These are phyloP conservation scores for Boletus rubescentipes DNA, from an alignment of 768 basidiomycete genomes.

Conservation along the genomic window DNA sequence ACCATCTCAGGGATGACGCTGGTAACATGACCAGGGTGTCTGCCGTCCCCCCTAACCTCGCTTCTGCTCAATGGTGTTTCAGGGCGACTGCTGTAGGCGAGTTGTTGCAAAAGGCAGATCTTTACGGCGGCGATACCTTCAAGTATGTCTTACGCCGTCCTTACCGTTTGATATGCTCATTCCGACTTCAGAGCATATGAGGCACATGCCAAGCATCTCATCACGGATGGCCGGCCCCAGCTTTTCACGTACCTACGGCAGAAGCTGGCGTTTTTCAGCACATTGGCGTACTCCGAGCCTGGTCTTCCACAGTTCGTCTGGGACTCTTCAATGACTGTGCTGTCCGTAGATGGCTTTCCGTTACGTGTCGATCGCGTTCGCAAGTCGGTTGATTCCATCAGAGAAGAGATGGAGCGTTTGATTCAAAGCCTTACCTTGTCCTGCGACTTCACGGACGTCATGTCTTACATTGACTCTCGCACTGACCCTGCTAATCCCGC, in stretches of 20 bases:
- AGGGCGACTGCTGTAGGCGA: neutral
- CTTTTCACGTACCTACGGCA: neutral
- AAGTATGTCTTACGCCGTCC: neutral
- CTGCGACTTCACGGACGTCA: neutral
- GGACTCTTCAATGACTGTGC: neutral
- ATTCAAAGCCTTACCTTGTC: neutral
- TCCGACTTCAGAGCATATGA: neutral
- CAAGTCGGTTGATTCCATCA: neutral
- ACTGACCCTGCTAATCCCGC: no score
- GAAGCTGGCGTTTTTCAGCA: neutral
- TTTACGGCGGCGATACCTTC: neutral
- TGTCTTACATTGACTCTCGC: neutral
- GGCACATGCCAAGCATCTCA: neutral
- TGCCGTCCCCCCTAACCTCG: neutral
- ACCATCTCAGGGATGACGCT: neutral
- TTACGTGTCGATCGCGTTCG: neutral
- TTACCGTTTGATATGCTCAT: no score
- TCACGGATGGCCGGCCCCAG: neutral
- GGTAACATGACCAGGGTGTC: neutral
- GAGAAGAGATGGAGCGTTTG: neutral
- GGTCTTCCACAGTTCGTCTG: neutral
- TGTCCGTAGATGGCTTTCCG: neutral
- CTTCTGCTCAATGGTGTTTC: neutral
- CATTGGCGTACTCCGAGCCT: neutral
- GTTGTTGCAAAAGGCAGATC: neutral